Conservation (phyloP, 164 flowering plant genomes). For the Buxus sempervirens region DNA sequence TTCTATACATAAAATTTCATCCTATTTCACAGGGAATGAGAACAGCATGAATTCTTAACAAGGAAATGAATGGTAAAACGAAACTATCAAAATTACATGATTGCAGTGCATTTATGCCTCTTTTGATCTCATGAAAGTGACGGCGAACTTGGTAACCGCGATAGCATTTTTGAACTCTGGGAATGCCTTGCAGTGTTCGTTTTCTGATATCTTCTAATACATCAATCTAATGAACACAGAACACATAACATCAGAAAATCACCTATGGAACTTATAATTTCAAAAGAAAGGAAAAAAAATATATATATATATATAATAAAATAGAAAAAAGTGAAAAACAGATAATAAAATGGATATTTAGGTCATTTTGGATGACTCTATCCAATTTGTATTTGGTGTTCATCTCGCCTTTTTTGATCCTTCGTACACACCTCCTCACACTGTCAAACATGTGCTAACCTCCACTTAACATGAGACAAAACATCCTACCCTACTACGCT, state of each 20-base stretch:
- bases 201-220: slow-evolving; percentile 61
- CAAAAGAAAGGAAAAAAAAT: background rate
- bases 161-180: slow-evolving; percentile 63
- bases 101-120: slow-evolving; percentile 51
- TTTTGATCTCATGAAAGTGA: slow-evolving; percentile 42
- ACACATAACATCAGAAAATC: slow-evolving; percentile 5
- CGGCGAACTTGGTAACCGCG: slow-evolving; percentile 60
- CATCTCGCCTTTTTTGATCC: no score
- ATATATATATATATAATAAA: no score
- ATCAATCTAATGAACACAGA: slow-evolving; percentile 48
- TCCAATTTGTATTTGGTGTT: no score
- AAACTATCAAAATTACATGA: slow-evolving; percentile 52
- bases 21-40: slow-evolving; percentile 7
- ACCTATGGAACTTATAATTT: background rate
- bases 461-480: no score
- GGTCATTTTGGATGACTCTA: no score
- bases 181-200: slow-evolving; percentile 48
- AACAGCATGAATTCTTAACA: background rate
- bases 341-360: no score
- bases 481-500: no score
- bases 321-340: no score
- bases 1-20: background rate
- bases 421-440: no score
- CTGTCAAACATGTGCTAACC: no score
- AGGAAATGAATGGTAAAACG: background rate